These are phyloP conservation scores for Tulasnella sp. DNA, from an alignment of 768 basidiomycete species.

Conservation along the genomic window DNA sequence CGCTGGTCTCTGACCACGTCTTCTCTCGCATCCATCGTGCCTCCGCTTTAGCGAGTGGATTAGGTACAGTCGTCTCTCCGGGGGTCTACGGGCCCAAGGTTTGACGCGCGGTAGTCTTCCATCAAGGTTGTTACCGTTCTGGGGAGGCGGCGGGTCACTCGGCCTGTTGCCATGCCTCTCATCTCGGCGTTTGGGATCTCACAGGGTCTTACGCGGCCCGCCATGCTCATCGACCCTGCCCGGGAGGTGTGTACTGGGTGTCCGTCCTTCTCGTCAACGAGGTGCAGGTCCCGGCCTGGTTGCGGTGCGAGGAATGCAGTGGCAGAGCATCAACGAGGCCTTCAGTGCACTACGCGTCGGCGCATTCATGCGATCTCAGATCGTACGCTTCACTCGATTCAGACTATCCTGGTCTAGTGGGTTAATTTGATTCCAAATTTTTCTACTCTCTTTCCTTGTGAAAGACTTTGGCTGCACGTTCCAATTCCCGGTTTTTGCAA, in stretches of 20 bases:
- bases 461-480: too few relatives aligned
- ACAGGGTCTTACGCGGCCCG: not conserved
- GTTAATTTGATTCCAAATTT: not conserved
- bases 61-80: not conserved
- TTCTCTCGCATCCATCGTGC: not conserved
- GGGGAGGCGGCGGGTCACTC: not conserved
- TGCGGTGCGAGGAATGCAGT: not conserved
- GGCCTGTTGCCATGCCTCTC: not conserved
- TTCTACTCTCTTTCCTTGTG: not conserved
- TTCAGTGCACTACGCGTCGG: not conserved
- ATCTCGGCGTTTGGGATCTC: not conserved
- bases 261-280: not conserved
- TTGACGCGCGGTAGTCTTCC: not conserved
- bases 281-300: not conserved
- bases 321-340: not conserved
- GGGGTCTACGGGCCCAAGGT: not conserved
- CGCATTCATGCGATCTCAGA: not conserved
- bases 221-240: not conserved
- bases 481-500: too few relatives aligned
- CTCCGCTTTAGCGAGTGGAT: not conserved
- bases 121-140: not conserved
- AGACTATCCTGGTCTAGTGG: constrained; percentile 6
- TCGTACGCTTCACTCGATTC: constrained; percentile 3
- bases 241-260: not conserved
- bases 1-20: not conserved